Percentiles rank a stretch among this genome's conserved stretches.
These are phyloP conservation scores for Austroboletus eburneus DNA, from an alignment of 768 basidiomycete genomes.

Conservation along the genomic window DNA sequence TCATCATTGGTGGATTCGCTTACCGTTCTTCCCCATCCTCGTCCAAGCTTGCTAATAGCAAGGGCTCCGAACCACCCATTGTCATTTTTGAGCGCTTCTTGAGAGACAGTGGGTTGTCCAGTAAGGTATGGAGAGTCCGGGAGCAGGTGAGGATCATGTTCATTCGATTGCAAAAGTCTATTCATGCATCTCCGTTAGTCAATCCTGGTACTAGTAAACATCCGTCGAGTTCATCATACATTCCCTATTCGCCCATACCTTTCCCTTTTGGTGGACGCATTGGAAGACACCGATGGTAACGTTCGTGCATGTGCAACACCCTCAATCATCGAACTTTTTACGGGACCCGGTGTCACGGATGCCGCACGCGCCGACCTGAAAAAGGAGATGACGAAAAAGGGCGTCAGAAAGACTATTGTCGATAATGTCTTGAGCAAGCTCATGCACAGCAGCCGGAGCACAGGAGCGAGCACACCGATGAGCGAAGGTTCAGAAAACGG, in stretches of 20 bases:
- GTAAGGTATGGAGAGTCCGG: conserved; percentile 82
- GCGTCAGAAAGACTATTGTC: conserved; percentile 81
- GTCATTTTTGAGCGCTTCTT: conserved; percentile 67
- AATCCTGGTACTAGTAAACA: conserved; percentile 64
- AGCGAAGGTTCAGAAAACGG: conserved; percentile 62
- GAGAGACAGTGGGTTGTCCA: conserved; percentile 66
- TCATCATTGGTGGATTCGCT: conserved; percentile 67
- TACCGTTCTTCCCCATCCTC: conserved; percentile 51
- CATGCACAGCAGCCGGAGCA: conserved; percentile 39
- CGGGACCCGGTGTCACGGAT: conserved; percentile 76
- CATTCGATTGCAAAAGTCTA: not conserved
- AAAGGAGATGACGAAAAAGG: conserved; percentile 83
- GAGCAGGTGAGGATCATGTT: conserved; percentile 64
- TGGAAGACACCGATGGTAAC: conserved; percentile 88
- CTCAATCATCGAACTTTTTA: conserved; percentile 81
- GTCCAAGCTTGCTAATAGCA: conserved; percentile 47
- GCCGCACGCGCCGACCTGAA: conserved; percentile 90
- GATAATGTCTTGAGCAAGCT: conserved; percentile 74
- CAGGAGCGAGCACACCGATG: conserved; percentile 40
- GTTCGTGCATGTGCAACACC: conserved; percentile 84
- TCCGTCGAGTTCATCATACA: conserved; percentile 64
- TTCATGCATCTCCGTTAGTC: conserved; percentile 35
- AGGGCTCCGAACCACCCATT: conserved; percentile 66
- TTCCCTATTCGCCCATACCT: conserved; percentile 85
- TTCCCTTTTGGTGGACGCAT: conserved; percentile 69